Conservation (phyloP, 805 yeast species). For the Metschnikowia rubicola region DNA sequence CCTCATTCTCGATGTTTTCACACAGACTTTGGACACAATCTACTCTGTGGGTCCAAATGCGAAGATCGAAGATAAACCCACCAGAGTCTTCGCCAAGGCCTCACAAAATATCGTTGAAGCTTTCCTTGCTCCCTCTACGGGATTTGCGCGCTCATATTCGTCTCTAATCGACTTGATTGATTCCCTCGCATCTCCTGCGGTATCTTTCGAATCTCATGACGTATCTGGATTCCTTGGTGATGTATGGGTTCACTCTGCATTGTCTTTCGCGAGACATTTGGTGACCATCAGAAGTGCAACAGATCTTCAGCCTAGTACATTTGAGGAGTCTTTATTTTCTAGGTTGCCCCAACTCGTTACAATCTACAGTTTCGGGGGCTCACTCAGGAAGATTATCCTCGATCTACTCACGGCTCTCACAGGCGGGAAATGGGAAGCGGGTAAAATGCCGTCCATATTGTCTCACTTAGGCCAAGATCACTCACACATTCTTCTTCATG, state of each 20-base stretch:
- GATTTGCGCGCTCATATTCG: conserved; percentile 49
- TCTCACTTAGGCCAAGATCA: conserved; percentile 73
- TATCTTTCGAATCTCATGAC: conserved; percentile 39
- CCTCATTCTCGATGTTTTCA: conserved; percentile 51
- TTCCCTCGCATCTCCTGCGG: conserved; percentile 35
- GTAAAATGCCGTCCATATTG: conserved; percentile 69
- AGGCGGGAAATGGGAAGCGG: conserved; percentile 51
- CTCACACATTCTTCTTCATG: conserved; percentile 56
- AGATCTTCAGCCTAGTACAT: conserved; percentile 51
- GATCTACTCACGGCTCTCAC: conserved; percentile 57
- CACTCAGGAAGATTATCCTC: conserved; percentile 50
- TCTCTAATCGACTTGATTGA: conserved; percentile 54
- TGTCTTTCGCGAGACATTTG: conserved; percentile 55
- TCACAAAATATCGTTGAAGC: conserved; percentile 49
- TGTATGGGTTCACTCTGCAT: conserved; percentile 47
- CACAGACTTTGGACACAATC: conserved; percentile 48
- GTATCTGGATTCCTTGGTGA: conserved; percentile 45
- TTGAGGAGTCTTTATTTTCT: conserved; percentile 60
- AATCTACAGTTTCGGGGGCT: conserved; percentile 49
- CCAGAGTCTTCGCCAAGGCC: conserved; percentile 49
- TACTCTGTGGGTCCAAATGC: conserved; percentile 49
- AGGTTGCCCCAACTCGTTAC: conserved; percentile 55
- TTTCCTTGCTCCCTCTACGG: conserved; percentile 51
- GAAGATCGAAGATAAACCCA: conserved; percentile 35
- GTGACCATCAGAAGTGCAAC: conserved; percentile 53